These are phyloP conservation scores for Phytophthora meadii DNA, from an alignment of 352 stramenopile species.

Conservation along the genomic window DNA sequence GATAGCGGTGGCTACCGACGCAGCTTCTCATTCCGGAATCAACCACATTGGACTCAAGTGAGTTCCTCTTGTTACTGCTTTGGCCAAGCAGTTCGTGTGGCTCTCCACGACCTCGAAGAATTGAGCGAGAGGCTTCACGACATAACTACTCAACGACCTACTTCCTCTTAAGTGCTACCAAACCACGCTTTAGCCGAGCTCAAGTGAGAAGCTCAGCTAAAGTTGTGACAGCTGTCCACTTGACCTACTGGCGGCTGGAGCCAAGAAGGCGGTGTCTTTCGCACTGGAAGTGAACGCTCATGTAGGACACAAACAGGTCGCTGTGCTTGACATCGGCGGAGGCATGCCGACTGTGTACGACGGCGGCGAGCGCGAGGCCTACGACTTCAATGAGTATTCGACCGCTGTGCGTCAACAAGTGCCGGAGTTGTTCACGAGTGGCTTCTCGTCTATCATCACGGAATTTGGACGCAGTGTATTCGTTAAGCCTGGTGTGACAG, in stretches of 20 bases:
- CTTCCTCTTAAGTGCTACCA: too few species aligned
- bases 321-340: conserved; percentile 92
- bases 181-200: too few species aligned
- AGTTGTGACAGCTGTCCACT: too few species aligned
- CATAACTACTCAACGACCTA: too few species aligned
- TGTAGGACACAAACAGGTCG: conserved; percentile 69
- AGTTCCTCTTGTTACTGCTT: too few species aligned
- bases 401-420: conserved; percentile 65
- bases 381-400: conserved; percentile 87
- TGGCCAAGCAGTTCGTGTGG: too few species aligned
- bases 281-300: conserved; percentile 76
- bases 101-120: too few species aligned
- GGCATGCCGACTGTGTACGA: conserved; percentile 91
- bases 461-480: conserved; percentile 92
- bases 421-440: conserved; percentile 86
- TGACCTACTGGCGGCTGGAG: conserved; percentile 82
- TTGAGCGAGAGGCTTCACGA: too few species aligned
- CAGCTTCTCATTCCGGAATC: too few species aligned
- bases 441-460: conserved; percentile 87
- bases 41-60: too few species aligned
- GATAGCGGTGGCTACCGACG: too few species aligned
- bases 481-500: conserved; percentile 87
- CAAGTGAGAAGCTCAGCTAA: too few species aligned
- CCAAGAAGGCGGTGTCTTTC: conserved; percentile 77
- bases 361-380: conserved; percentile 64